Evolutionary conservation across 192 early-diverging fungal genomes (phyloP), one percentile per base, ranked within the genome.

Genomic region (Mortierella hygrophila): DNA sequence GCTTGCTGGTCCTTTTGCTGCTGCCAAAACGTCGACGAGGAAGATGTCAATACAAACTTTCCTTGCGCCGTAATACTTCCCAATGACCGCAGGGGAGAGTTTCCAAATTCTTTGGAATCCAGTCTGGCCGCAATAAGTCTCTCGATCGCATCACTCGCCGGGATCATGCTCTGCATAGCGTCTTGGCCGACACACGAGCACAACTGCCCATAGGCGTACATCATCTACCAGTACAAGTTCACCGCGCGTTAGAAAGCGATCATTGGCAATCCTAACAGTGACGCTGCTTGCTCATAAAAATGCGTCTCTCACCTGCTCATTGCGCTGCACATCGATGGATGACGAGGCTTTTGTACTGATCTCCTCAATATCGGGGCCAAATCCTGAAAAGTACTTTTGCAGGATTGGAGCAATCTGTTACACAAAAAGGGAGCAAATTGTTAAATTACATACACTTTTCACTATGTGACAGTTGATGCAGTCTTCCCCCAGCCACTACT

Each of bases 311-410:
- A 91, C 92, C 88, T 92, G 91, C 38, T 92, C 89, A 32, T 89
- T 87, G 16, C 85, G 85, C 73, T 91, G 90, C 5, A 85, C 73
- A 46, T 92, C 90, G n/a, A 90, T 83, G 8, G 85, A 80, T 8
- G 85, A 60, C 8, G 76, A 23, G 2, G 70, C 46, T 54, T 77
- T 89, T 37, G 80, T 82, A 47, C 76, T 88, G 60, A 68, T 55
- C 68, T 70, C 85, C 72, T 79, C 78, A 8, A 73, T 81, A 15
- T 74, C 90, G 4, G 75, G 88, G 80, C 82, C 86, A 78, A 93
- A 93, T 20, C 88, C 89, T 18, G 91, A 91, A 78, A 93, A 93
- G 68, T 93, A 93, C 72, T 91, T 92, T 88, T 90, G 90, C 6
- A 93, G 70, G 21, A 90, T 89, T 7, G 92, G 90, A 23, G 89